A percentile compares a stretch with the other conserved stretches of the same genome.
These are phyloP conservation scores for Oryza nivara DNA, from an alignment of 176 grass and related monocot genomes.

Conservation along the genomic window DNA sequence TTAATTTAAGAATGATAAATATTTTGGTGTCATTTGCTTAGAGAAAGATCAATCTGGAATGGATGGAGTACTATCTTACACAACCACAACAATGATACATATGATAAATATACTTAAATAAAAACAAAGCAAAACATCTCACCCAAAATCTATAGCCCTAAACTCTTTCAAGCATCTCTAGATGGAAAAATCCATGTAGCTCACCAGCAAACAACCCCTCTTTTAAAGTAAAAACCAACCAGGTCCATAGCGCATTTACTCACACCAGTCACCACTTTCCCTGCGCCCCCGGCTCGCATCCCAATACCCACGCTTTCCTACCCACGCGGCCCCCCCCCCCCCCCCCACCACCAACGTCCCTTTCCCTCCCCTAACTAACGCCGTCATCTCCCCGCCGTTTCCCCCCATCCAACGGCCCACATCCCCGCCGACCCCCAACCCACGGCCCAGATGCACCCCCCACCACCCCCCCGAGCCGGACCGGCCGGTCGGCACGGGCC, in stretches of 20 bases:
- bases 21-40: too few species aligned
- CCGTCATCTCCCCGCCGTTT: conserved; percentile 37
- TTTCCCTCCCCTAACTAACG: conserved; percentile 18
- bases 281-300: conserved; percentile 24
- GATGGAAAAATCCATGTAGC: neutral
- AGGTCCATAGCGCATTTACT: conserved; percentile 4
- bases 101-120: too few species aligned
- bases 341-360: neutral
- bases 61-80: too few species aligned
- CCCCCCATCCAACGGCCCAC: neutral
- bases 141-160: too few species aligned
- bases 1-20: too few species aligned
- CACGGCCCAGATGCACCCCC: conserved; percentile 15
- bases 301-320: conserved; percentile 25
- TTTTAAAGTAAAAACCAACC: conserved; percentile 22
- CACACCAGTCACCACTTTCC: conserved; percentile 12
- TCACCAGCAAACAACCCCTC: neutral
- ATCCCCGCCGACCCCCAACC: neutral
- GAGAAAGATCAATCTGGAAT: too few species aligned
- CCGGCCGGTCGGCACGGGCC: neutral
- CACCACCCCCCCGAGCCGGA: neutral
- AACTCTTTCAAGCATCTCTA: neutral
- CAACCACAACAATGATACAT: too few species aligned
- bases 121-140: too few species aligned
- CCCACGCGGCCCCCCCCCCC: neutral